Conservation (phyloP, 2,329 filamentous ascomycete genomes). For the Penicillium sp. region DNA sequence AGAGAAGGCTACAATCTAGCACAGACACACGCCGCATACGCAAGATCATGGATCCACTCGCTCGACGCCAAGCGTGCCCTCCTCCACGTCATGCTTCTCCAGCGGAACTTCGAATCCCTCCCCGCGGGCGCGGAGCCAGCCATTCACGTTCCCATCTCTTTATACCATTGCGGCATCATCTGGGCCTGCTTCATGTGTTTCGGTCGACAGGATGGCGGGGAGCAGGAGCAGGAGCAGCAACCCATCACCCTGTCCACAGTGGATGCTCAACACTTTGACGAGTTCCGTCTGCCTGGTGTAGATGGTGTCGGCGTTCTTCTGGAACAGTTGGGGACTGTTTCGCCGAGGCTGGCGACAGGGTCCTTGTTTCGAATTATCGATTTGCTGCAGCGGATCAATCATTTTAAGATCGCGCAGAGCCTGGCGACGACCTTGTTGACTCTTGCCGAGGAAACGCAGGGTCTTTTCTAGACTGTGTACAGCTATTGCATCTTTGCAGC, state of each 20-base stretch:
- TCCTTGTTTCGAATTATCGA: constrained; percentile 15
- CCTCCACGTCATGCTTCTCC: constrained; percentile 13
- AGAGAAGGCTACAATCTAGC: constrained; percentile 8
- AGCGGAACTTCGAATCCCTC: constrained; percentile 11
- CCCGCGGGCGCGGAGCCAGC: constrained; percentile 10
- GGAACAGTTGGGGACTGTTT: constrained; percentile 8
- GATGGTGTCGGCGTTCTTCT: constrained; percentile 3
- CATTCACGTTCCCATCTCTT: constrained; percentile 11
- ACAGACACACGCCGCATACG: constrained; percentile 1
- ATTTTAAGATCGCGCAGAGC: constrained; percentile 13
- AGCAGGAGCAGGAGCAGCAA: background rate
- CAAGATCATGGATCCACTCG: constrained; percentile 3
- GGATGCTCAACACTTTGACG: constrained; percentile 6
- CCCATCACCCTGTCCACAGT: background rate
- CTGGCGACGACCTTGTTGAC: constrained; percentile 14
- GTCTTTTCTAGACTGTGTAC: constrained; percentile 5
- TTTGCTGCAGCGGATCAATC: constrained; percentile 15
- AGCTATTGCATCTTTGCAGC: too few relatives aligned
- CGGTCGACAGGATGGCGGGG: background rate
- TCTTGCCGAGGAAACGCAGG: constrained; percentile 16
- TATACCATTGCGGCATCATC: constrained; percentile 14
- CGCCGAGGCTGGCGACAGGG: constrained; percentile 5
- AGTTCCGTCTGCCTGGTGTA: constrained; percentile 5
- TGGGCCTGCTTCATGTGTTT: constrained; percentile 14
- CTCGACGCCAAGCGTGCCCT: constrained; percentile 12